These are phyloP conservation scores for Hypoxylon sp. DNA, from an alignment of 2,329 filamentous ascomycete genomes.

Conservation along the genomic window DNA sequence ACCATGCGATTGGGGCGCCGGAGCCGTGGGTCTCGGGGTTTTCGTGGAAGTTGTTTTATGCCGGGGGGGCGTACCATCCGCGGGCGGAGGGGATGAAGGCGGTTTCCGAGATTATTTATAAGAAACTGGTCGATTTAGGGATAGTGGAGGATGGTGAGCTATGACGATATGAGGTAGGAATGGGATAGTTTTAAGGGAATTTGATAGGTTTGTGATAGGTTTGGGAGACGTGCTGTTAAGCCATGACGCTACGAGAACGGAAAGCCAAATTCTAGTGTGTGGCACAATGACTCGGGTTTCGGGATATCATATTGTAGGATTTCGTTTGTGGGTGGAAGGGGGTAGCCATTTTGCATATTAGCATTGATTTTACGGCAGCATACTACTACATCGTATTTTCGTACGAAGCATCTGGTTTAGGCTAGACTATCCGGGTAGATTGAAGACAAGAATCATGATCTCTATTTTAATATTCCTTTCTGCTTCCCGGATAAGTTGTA, in stretches of 20 bases:
- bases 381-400: too few relatives aligned
- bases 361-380: too few relatives aligned
- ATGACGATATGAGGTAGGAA: constrained; percentile 4
- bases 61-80: constrained; percentile 52
- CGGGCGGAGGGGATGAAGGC: constrained; percentile 52
- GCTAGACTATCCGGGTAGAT: too few relatives aligned
- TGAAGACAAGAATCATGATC: too few relatives aligned
- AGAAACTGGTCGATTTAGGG: constrained; percentile 47
- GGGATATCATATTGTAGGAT: not conserved
- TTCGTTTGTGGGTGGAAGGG: not conserved
- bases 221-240: not conserved
- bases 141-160: constrained; percentile 43
- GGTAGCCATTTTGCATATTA: not conserved
- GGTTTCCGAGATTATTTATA: constrained; percentile 49
- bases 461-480: too few relatives aligned
- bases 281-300: not conserved
- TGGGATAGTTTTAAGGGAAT: not conserved
- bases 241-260: not conserved
- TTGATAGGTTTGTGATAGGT: not conserved
- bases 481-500: too few relatives aligned
- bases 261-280: too few relatives aligned
- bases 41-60: constrained; percentile 47
- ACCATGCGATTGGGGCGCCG: constrained; percentile 51
- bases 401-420: too few relatives aligned
- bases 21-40: constrained; percentile 54